These are phyloP conservation scores for Penicillium roqueforti DNA, from an alignment of 495 filamentous ascomycete genomes.

Conservation along the genomic window DNA sequence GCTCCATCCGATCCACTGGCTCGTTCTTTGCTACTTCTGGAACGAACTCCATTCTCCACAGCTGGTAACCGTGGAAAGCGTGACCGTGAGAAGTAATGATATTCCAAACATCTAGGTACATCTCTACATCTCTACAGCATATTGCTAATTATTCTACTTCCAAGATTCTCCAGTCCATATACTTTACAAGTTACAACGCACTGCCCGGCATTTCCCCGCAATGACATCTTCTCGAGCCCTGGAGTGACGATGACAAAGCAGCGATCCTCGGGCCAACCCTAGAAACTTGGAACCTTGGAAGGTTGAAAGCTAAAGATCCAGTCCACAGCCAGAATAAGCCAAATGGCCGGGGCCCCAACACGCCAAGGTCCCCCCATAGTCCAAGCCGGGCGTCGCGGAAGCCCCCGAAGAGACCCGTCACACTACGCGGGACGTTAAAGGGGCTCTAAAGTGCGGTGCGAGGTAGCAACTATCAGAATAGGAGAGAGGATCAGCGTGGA, in stretches of 20 bases:
- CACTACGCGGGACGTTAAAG: background rate
- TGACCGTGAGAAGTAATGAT: no score
- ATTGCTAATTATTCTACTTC: background rate
- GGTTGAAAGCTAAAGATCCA: no score
- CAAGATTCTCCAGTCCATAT: background rate
- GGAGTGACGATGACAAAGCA: slow-evolving; percentile 2
- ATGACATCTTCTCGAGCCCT: background rate
- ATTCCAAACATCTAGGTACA: no score
- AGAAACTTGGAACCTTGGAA: background rate
- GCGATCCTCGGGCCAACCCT: background rate
- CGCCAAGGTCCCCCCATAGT: no score
- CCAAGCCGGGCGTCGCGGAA: background rate
- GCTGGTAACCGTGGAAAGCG: background rate
- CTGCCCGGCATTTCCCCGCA: background rate
- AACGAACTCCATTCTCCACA: slow-evolving; percentile 20
- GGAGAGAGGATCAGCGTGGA: slow-evolving; percentile 7
- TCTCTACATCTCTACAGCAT: no score
- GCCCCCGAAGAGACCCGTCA: background rate
- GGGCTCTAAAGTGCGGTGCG: background rate
- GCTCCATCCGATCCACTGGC: slow-evolving; percentile 18
- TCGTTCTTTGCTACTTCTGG: slow-evolving; percentile 13
- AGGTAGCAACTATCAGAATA: background rate
- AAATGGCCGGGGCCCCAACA: no score
- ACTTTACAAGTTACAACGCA: no score
- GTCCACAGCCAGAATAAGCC: no score